Percentiles rank a stretch among this genome's conserved stretches.
Conservation (phyloP, 2,329 filamentous ascomycete species). For the Truncatella angustata region DNA sequence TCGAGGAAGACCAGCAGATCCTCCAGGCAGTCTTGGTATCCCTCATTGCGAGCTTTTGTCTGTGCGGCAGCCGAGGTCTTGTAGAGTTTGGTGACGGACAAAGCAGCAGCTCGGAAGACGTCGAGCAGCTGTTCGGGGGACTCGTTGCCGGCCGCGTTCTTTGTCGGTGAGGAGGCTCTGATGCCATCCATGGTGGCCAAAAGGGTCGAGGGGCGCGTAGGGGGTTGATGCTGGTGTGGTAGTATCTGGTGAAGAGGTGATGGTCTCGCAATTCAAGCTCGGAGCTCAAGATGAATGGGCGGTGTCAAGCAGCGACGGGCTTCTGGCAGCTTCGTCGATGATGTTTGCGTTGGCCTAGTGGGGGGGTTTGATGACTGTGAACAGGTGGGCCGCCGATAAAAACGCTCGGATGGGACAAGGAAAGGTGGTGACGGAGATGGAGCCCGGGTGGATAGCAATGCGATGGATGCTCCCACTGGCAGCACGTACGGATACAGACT, state of each 20-base stretch:
- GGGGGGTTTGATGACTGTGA: not conserved
- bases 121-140: slow-evolving; percentile 71
- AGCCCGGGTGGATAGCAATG: not conserved
- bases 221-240: not conserved
- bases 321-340: not conserved
- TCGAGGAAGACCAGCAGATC: slow-evolving; percentile 86
- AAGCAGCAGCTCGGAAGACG: slow-evolving; percentile 86
- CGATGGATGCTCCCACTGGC: too few species aligned
- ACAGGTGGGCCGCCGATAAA: slow-evolving; percentile 5
- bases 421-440: not conserved
- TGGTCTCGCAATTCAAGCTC: too few species aligned
- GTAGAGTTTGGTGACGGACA: slow-evolving; percentile 95
- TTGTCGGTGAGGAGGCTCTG: slow-evolving; percentile 28
- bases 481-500: too few species aligned
- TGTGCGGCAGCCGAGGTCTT: slow-evolving; percentile 83
- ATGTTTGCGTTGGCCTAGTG: not conserved
- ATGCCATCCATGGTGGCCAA: slow-evolving; percentile 21
- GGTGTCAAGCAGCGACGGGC: not conserved
- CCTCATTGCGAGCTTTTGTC: slow-evolving; percentile 71
- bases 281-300: too few species aligned
- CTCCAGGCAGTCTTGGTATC: slow-evolving; percentile 92
- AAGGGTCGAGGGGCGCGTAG: not conserved
- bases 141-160: slow-evolving; percentile 35
- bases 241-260: not conserved
- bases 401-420: not conserved